Conservation (phyloP, 2,329 filamentous ascomycete species). For the Microcyclospora pomicola region DNA sequence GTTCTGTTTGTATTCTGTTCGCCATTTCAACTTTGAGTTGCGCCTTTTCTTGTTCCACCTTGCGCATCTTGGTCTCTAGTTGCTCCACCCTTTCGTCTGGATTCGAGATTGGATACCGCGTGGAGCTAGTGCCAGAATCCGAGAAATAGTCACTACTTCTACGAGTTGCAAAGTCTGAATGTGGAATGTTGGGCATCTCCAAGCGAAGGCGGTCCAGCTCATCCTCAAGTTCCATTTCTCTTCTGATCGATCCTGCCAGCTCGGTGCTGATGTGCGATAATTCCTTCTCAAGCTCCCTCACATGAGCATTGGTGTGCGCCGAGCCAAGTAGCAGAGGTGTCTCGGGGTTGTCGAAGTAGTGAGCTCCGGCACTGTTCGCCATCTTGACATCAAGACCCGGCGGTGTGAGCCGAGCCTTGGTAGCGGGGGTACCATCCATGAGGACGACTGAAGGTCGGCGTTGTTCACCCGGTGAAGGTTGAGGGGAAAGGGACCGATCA, state of each 20-base stretch:
- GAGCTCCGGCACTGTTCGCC: constrained; percentile 31
- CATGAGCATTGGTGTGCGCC: constrained; percentile 40
- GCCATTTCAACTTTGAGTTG: constrained; percentile 73
- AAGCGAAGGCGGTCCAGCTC: constrained; percentile 74
- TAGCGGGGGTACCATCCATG: constrained; percentile 14
- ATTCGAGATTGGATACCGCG: constrained; percentile 56
- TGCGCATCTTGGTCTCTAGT: constrained; percentile 67
- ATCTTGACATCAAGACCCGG: constrained; percentile 37
- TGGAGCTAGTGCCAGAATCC: constrained; percentile 79
- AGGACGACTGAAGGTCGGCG: neutral
- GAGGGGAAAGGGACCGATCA: constrained; percentile 43
- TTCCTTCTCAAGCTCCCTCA: constrained; percentile 89
- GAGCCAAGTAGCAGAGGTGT: constrained; percentile 29
- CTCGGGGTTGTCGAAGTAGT: constrained; percentile 34
- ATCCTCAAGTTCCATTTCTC: constrained; percentile 95
- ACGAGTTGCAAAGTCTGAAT: constrained; percentile 41
- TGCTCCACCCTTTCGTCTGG: constrained; percentile 48
- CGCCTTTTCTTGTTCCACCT: constrained; percentile 81
- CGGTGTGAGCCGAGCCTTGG: constrained; percentile 25
- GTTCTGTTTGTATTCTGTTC: constrained; percentile 76
- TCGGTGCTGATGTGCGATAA: constrained; percentile 85
- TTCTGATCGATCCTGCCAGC: constrained; percentile 78
- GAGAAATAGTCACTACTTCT: constrained; percentile 97
- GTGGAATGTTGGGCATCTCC: constrained; percentile 46
- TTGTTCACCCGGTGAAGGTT: constrained; percentile 36